Evolutionary conservation across 345 rosid genomes (phyloP), one percentile per base, ranked within the genome.

Genomic region (Microcos paniculata): DNA sequence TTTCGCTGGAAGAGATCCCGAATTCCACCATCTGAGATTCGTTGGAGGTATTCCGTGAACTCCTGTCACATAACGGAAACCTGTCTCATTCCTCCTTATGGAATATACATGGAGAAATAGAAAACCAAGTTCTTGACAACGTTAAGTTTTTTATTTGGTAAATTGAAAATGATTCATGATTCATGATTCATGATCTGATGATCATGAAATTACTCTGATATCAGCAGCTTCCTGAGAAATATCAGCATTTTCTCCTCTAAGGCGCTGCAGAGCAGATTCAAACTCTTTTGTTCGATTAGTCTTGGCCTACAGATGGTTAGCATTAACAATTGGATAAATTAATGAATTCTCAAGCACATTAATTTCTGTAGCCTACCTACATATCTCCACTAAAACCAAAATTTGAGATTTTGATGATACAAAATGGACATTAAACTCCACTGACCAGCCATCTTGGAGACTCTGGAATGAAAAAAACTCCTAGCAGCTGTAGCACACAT

Each of bases 361-460:
- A 21, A 42, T 55, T 40, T 3, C 70, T 10, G 4, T 2, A 7
- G 35, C 24, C 24, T 11, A 16, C 18, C 31, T 52, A 56, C 30
- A 66, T 56, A 58, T 68, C 46, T 30, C 58, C 11, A 69, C 3
- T 30, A 33, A 49, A 33, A n/a, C 3, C 18, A 26, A 31, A 51
- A 64, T n/a, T 31, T 6, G 5, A 24, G 2, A 62, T 55, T 55
- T 48, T 48, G 53, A 11, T 48, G 14, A 10, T 16, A 23, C 23
- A 15, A 43, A 18, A 52, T 8, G 19, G 21, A 3, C 38, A 26
- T 14, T 24, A 51, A 16, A 24, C 21, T 38, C 18, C 38, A 70
- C 87, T 75, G 43, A 85, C 83, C 77, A 81, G 76, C 92, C 89
- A 87, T 87, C 88, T 74, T 2, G 87, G 90, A 70, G 91, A 85